These are phyloP conservation scores for Debaryomyces castellii DNA, from an alignment of 805 yeast species.

Conservation along the genomic window DNA sequence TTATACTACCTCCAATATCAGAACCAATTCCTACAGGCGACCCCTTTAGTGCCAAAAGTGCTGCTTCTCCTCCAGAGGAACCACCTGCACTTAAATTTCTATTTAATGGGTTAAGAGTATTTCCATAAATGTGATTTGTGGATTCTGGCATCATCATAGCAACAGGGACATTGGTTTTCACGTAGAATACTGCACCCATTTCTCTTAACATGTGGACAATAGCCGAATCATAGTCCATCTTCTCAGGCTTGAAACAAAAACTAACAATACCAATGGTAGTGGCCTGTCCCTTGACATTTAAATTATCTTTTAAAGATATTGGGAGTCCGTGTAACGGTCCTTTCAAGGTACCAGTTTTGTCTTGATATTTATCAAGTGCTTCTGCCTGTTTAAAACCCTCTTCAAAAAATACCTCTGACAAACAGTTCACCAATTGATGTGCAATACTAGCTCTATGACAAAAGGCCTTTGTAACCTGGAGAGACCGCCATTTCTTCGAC, in stretches of 20 bases:
- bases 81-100: slow-evolving; percentile 49
- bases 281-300: slow-evolving; percentile 47
- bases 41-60: slow-evolving; percentile 44
- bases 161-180: slow-evolving; percentile 54
- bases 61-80: slow-evolving; percentile 56
- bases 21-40: slow-evolving; percentile 55
- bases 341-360: slow-evolving; percentile 11
- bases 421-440: slow-evolving; percentile 50
- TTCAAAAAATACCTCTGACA: slow-evolving; percentile 35
- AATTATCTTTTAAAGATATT: slow-evolving; percentile 41
- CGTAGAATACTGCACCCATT: slow-evolving; percentile 54
- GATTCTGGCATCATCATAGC: slow-evolving; percentile 53
- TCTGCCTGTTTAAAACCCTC: slow-evolving; percentile 23
- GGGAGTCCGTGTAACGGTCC: slow-evolving; percentile 35
- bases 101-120: slow-evolving; percentile 47
- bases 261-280: slow-evolving; percentile 51
- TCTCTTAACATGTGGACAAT: slow-evolving; percentile 39
- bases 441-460: slow-evolving; percentile 59
- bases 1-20: slow-evolving; percentile 53
- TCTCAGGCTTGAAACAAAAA: slow-evolving; percentile 37
- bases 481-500: slow-evolving; percentile 36
- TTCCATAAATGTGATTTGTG: slow-evolving; percentile 44
- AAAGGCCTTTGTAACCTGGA: slow-evolving; percentile 52
- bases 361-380: slow-evolving; percentile 22
- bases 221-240: slow-evolving; percentile 27